These are phyloP conservation scores for Knufia fluminis DNA, from an alignment of 2,329 filamentous ascomycete genomes.

Conservation along the genomic window DNA sequence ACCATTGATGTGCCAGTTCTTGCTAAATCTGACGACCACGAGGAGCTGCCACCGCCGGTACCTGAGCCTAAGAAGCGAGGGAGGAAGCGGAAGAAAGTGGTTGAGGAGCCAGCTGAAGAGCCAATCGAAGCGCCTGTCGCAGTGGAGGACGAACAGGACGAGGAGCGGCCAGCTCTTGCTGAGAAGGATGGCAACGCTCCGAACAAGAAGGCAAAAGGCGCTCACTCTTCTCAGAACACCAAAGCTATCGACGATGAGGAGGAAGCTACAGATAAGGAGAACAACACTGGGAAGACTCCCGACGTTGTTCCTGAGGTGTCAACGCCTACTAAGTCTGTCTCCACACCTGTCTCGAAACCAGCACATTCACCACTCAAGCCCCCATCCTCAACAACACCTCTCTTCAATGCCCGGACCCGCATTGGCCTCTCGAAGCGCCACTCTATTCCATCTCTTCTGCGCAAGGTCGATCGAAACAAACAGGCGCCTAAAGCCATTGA, in stretches of 20 bases:
- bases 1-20: slow-evolving; percentile 15
- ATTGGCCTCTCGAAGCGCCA: slow-evolving; percentile 21
- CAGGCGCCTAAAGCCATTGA: slow-evolving; percentile 18
- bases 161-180: slow-evolving; percentile 10
- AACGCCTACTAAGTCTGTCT: neutral
- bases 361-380: slow-evolving; percentile 22
- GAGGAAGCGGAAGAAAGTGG: slow-evolving; percentile 18
- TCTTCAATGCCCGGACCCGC: slow-evolving; percentile 14
- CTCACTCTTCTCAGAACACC: neutral
- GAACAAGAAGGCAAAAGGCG: neutral
- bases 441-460: slow-evolving; percentile 21
- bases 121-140: slow-evolving; percentile 3
- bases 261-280: neutral
- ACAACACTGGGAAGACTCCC: slow-evolving; percentile 7
- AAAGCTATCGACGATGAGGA: neutral
- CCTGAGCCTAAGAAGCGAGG: slow-evolving; percentile 22
- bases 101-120: slow-evolving; percentile 9
- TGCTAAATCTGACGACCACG: neutral
- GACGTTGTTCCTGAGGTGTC: neutral
- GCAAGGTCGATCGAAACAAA: slow-evolving; percentile 21
- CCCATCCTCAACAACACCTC: slow-evolving; percentile 4
- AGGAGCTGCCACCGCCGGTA: slow-evolving; percentile 10
- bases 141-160: slow-evolving; percentile 3
- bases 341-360: slow-evolving; percentile 10
- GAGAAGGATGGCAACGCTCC: slow-evolving; percentile 14